Base-by-base conservation (phyloP, 371 early-diverging fungal species). In the Dichotomocladium elegans region DNA sequence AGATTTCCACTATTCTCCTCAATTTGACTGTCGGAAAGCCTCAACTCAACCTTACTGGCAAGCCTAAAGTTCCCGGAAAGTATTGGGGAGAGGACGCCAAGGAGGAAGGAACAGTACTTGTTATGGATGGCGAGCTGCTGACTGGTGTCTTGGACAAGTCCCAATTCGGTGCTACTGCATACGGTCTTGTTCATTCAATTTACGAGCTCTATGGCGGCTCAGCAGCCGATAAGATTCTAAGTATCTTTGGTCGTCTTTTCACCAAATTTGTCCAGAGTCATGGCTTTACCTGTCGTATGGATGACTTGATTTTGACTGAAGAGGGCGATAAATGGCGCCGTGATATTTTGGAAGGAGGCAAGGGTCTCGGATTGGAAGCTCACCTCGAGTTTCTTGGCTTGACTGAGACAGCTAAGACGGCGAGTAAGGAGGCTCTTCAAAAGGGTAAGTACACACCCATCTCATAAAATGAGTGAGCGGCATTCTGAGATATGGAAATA, bases 271-370 rank as follows among this genome's bases (percentile, higher is more conserved):
- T 95, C n/a, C 95, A 95, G 70, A 74, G 79, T 44, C 82, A 82
- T 51, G 99, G 98, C 15, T 98, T 98, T 74, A 90, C 96, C 31
- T 96, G 99, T 74, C 86, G 99, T 57, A 98, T 99, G 93, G 99
- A 99, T 65, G 99, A 99, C 86, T 82, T 99, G 79, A 69, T 83
- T 21, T 74, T 99, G 31, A 96, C 90, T 6, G 68, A 52, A 3
- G 83, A 86, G 58, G 99, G 96, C 53, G 89, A 94, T 57, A 64
- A 73, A 42, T 79, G 84, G 63, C 84, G 95, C 61, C 79, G 84
- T 26, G 84, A 88, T 44, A 70, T 95, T 27, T 56, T 84, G 58
- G 53, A 69, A 11, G 61, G 66, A 41, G 81, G 82, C 47, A 65
- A 72, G 43, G 67, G 71, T 14, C 66, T 82, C 25, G 91, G 92